Percentiles rank a stretch among this genome's conserved stretches.
Conservation (phyloP, 352 stramenopile species). For the Phytophthora fragariaefolia region DNA sequence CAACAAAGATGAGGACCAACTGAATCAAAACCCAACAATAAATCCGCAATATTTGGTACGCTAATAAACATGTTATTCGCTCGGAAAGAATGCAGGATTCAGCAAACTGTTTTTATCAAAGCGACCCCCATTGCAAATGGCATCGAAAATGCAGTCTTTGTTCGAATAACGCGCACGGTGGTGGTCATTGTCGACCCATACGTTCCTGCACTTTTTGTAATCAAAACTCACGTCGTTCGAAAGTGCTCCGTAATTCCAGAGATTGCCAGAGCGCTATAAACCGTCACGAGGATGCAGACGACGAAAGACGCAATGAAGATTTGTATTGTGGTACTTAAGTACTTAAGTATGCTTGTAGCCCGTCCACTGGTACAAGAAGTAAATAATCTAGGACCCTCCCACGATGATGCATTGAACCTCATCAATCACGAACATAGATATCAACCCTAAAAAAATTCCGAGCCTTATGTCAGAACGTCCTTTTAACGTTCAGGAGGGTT, state of each 20-base stretch:
- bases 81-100: slow-evolving; percentile 8
- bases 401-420: too few relatives aligned
- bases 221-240: slow-evolving; percentile 24
- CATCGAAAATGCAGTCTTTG: slow-evolving; percentile 30
- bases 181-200: slow-evolving; percentile 55
- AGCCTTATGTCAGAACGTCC: too few relatives aligned
- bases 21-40: slow-evolving; percentile 39
- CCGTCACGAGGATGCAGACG: slow-evolving; percentile 39
- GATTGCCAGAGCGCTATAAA: slow-evolving; percentile 52
- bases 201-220: slow-evolving; percentile 40
- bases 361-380: slow-evolving; percentile 48
- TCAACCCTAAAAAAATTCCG: too few relatives aligned
- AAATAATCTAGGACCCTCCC: too few relatives aligned
- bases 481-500: too few relatives aligned
- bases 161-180: slow-evolving; percentile 33
- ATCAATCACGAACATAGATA: too few relatives aligned
- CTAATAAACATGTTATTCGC: slow-evolving; percentile 41
- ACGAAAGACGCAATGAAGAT: slow-evolving; percentile 23
- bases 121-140: slow-evolving; percentile 29
- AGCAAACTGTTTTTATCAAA: slow-evolving; percentile 34
- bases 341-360: slow-evolving; percentile 33
- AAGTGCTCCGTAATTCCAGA: slow-evolving; percentile 33
- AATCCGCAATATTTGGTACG: slow-evolving; percentile 34
- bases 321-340: slow-evolving; percentile 34
- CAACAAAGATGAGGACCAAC: too few relatives aligned